Base-by-base conservation (phyloP, 2,329 filamentous ascomycete species). In the Exophiala dermatitidis region DNA sequence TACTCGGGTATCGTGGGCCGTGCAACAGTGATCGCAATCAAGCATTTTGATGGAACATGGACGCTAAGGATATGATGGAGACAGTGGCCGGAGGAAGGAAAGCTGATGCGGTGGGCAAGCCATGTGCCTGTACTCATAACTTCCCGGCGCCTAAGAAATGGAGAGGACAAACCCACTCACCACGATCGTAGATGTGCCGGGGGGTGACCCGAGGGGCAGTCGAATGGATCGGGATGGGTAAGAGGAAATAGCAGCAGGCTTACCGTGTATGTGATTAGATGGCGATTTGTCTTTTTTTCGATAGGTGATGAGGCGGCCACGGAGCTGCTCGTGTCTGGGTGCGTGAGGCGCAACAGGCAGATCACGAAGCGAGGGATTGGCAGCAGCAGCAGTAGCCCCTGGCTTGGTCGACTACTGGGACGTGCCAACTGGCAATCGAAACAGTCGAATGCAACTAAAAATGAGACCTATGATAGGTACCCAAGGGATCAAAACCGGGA, bases 231-330 rank as follows among this genome's bases (percentile, higher is more conserved):
- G 42, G 46, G 44, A 51, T 34, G 34, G 43, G 30, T 48, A 47
- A 42, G 45, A 48, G 52, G 19, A 54, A 28, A 42, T 31, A 48
- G 50, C n/a, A 47, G 40, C 37, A 56, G 57, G 54, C 57, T 55
- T 59, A 59, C 57, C 57, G 46, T 42, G 52, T 48, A 46, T 52
- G 53, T 59, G 54, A 57, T 57, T 57, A 59, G 57, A 59, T 36
- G 54, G 51, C 34, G 28, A 44, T 52, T 42, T 51, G 52, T 41
- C 38, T 28, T 28, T 53, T 53, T 34, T 51, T 56, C 50, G 57
- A 59, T 59, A 59, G 54, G 57, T 57, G 57, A 48, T 57, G 47
- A 34, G 44, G 45, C 29, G 50, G 37, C 19, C 19, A 19, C 32
- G 50, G 42, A 42, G 36, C 40, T 54, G 36, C 40, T 50, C 19